These are phyloP conservation scores for Solanum corneliomulleri DNA, from an alignment of 257 asterid species.

Conservation along the genomic window DNA sequence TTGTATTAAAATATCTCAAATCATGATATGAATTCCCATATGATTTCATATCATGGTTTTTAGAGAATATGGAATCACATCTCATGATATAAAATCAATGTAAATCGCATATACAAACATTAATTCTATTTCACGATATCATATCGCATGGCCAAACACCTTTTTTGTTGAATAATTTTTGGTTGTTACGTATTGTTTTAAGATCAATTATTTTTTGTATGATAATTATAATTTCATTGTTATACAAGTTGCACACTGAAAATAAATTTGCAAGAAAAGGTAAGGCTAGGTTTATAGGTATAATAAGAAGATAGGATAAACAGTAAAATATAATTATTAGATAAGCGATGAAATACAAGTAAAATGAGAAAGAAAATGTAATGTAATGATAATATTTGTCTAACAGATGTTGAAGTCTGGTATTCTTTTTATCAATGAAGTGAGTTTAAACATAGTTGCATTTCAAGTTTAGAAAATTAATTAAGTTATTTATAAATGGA, in stretches of 20 bases:
- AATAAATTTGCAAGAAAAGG: neutral
- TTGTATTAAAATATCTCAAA: too few species aligned
- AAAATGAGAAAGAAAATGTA: neutral
- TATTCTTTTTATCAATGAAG: neutral
- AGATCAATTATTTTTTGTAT: neutral
- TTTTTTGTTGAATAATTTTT: neutral
- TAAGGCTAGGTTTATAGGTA: neutral
- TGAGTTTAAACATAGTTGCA: neutral
- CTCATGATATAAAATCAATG: rapidly evolving
- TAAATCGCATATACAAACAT: rapidly evolving
- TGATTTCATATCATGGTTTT: too few species aligned
- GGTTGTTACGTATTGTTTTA: neutral
- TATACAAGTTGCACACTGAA: too few species aligned
- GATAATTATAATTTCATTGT: neutral
- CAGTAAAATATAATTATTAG: too few species aligned
- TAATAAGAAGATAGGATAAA: too few species aligned
- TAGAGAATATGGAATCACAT: too few species aligned
- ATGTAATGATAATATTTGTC: too few species aligned
- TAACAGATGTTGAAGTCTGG: too few species aligned
- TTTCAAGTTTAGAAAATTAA: neutral
- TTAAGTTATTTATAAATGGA: too few species aligned
- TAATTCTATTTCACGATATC: too few species aligned
- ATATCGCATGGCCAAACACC: too few species aligned
- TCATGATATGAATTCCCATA: too few species aligned
- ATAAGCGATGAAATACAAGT: neutral